phyloP scores from a whole-genome alignment of 805 yeast species.

The Ogataea saltuana region DNA sequence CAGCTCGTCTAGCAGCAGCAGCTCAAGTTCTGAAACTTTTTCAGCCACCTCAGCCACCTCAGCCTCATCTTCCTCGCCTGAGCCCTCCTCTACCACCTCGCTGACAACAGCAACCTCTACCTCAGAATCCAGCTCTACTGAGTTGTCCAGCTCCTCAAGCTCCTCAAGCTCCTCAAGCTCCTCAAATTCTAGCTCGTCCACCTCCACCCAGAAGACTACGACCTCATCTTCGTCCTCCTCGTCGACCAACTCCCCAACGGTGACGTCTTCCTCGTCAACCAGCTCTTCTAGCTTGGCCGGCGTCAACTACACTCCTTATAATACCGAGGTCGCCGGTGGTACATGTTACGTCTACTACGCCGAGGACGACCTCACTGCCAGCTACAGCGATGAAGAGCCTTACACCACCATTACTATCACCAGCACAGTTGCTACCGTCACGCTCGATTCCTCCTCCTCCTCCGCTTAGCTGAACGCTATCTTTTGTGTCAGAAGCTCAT shows the following conservation, averaged over 20 bases:
- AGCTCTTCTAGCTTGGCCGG: conserved; percentile 8
- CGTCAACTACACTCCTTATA: conserved; percentile 32
- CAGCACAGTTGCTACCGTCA: conserved; percentile 37
- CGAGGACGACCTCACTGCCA: conserved; percentile 30
- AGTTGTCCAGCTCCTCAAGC: not conserved
- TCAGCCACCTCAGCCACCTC: conserved; percentile 9
- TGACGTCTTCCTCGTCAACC: conserved; percentile 8
- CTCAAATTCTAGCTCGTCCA: conserved; percentile 22
- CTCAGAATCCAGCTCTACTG: conserved; percentile 7
- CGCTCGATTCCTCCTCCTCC: conserved; percentile 20
- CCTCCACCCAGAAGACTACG: conserved; percentile 8
- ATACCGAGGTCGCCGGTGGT: conserved; percentile 34
- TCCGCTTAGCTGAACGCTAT: conserved; percentile 1
- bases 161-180: conserved; percentile 11
- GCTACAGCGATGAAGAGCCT: conserved; percentile 31
- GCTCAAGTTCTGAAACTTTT: conserved; percentile 13
- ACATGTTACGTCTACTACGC: conserved; percentile 40
- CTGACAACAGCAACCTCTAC: conserved; percentile 16
- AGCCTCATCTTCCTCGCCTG: conserved; percentile 13
- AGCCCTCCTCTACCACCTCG: conserved; percentile 13
- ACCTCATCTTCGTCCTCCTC: conserved; percentile 9
- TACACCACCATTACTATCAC: conserved; percentile 38
- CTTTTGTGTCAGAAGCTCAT: not conserved
- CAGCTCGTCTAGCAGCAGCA: conserved; percentile 10
- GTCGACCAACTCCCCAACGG: conserved; percentile 9